Conservation (phyloP, 331 rosid genomes). For the Stylosanthes scabra region DNA sequence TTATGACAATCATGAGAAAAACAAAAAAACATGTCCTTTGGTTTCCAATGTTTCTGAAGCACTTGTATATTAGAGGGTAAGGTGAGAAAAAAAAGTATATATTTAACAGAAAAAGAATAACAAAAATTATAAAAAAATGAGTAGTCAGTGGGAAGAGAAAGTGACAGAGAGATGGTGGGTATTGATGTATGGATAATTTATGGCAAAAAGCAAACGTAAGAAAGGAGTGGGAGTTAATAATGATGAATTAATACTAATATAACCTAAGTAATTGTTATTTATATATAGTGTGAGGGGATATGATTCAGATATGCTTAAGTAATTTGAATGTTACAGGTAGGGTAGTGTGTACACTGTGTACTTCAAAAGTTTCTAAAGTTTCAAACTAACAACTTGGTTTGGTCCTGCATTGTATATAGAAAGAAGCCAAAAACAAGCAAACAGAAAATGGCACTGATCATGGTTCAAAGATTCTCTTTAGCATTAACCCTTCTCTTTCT, state of each 20-base stretch:
- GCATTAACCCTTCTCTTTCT: slow-evolving; percentile 27
- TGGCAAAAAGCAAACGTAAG: slow-evolving; percentile 67
- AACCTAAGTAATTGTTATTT: too few species aligned
- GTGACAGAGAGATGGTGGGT: slow-evolving; percentile 52
- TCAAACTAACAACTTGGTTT: slow-evolving; percentile 34
- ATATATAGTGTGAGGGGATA: neutral
- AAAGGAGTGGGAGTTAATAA: slow-evolving; percentile 45
- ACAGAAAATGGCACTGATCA: slow-evolving; percentile 33
- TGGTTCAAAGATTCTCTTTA: slow-evolving; percentile 53
- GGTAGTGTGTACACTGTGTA: too few species aligned
- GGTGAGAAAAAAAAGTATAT: slow-evolving; percentile 31
- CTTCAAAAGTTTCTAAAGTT: neutral
- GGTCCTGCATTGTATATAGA: slow-evolving; percentile 34
- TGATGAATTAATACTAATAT: too few species aligned
- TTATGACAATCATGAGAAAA: slow-evolving; percentile 50
- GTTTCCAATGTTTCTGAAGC: slow-evolving; percentile 49
- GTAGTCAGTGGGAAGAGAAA: slow-evolving; percentile 39
- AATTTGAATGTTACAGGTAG: slow-evolving; percentile 22
- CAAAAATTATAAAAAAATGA: slow-evolving; percentile 15
- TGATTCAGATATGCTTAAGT: slow-evolving; percentile 35
- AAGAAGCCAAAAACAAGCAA: slow-evolving; percentile 36
- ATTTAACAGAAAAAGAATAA: slow-evolving; percentile 37
- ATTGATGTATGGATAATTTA: slow-evolving; percentile 66
- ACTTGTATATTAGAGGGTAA: slow-evolving; percentile 34
- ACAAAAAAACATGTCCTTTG: slow-evolving; percentile 44